Evolutionary conservation across 2,329 filamentous ascomycete genomes (phyloP).

Genomic region (Fusarium sp.): DNA sequence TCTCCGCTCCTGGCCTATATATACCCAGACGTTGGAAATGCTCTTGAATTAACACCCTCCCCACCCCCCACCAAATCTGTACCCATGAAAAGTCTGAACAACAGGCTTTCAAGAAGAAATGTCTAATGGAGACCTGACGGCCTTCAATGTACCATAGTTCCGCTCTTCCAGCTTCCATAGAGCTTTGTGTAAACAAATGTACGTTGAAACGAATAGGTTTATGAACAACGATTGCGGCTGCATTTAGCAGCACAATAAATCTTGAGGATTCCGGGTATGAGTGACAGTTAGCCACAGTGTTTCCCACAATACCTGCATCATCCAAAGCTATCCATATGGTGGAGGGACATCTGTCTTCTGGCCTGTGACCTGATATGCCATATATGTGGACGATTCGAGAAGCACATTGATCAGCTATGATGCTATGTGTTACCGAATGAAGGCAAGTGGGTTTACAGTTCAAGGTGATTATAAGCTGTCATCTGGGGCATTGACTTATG

Average conservation of each 20-base stretch:
- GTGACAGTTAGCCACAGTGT: background rate
- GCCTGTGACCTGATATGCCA: background rate
- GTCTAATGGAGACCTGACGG: slow-evolving; percentile 47
- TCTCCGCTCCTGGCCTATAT: slow-evolving; percentile 36
- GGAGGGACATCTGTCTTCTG: background rate
- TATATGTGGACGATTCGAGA: background rate
- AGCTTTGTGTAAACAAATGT: slow-evolving; percentile 59
- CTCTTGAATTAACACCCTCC: slow-evolving; percentile 27
- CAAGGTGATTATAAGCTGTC: background rate
- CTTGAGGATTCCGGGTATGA: background rate
- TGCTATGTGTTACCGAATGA: background rate
- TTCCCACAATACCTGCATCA: background rate
- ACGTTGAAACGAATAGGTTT: slow-evolving; percentile 51
- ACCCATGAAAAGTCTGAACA: slow-evolving; percentile 26
- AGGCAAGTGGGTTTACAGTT: background rate
- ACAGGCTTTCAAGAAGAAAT: slow-evolving; percentile 34
- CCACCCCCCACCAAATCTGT: slow-evolving; percentile 21
- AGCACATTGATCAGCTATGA: background rate
- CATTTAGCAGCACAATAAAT: slow-evolving; percentile 48
- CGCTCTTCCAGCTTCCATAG: slow-evolving; percentile 54
- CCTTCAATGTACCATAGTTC: slow-evolving; percentile 58
- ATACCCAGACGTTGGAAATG: slow-evolving; percentile 40
- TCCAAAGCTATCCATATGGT: background rate
- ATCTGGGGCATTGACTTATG: background rate
- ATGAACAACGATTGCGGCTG: slow-evolving; percentile 50